Base-by-base conservation (phyloP, 1,284 basidiomycete genomes). In the Apiotrichum brassicae region DNA sequence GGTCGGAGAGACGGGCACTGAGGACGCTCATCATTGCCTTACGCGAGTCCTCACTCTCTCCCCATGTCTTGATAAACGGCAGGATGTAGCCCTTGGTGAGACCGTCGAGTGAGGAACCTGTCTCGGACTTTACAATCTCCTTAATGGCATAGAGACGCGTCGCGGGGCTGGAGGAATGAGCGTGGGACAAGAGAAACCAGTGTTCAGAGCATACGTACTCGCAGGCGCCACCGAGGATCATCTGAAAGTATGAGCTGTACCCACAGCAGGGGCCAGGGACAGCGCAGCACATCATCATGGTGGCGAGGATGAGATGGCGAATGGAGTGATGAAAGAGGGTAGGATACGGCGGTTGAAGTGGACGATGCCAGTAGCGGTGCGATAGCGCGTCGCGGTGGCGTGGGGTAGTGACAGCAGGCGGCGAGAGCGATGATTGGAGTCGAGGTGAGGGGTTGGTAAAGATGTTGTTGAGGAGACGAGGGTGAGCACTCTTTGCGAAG, bases 21-120 rank as follows among this genome's bases (percentile, higher is more conserved):
- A 67, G 28, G 0, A 68, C 64, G 1, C 58, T 61, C 54, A 67
- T 53, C 38, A 71, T 65, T 43, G 62, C 47, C 42, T 68, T 68
- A 22, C 57, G 48, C 20, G 61, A 50, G 12, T 59, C 58, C n/a
- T 64, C 47, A 32, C 43, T 46, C 18, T 43, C 19, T 13, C 46
- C 49, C 19, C 35, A 49, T 2, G 28, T 33, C 36, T 46, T 41
- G 47, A 46, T 40, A 25, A 23, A 19, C 3, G 36, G 25, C 12
- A 50, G 23, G 6, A 46, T 35, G 25, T 42, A 18, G n/a, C 16
- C 12, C 8, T 40, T 18, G 8, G 39, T 37, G 11, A 37, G 11
- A 20, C 33, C 24, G 4, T 34, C 24, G 6, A 24, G 6, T 25
- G 26, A 30, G 4, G 40, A 19, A 7, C 28, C 26, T 9, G 40